Evolutionary conservation across 2,329 filamentous ascomycete species (phyloP), one percentile per base, ranked within the genome.

Genomic region (Albifimbria verrucaria): DNA sequence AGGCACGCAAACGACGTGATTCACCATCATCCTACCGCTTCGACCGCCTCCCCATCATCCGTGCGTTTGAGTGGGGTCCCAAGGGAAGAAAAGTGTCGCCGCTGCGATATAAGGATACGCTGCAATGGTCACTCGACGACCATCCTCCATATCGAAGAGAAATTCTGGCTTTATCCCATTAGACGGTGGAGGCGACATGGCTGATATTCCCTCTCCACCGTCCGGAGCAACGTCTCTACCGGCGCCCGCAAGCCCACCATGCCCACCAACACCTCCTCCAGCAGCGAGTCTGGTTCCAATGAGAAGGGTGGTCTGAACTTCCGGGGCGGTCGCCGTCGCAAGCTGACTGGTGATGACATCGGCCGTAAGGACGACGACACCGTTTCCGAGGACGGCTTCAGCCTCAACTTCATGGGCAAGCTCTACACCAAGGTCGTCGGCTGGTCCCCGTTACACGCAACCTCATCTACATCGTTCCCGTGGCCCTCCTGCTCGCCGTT

Each of bases 371-470:
- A 39, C 32, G 66, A 71, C 18, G 74, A 74, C 54, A 79, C 75
- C 9, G 70, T 75, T 54, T 68, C 67, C 7, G 79, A 83, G 11
- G 81, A 83, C 2, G 81, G 82, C 18, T 68, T 80, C 26, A 75
- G 77, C 26, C 70, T 89, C 57, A 89, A 85, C 60, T 80, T 80
- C 55, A 82, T 90, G 76, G 87, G 87, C 44, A 77, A 77, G 55
- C 64, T 89, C 32, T 87, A 89, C 70, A 77, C 78, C 62, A 86
- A 81, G 66, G 77, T 90, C 56, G 72, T 88, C 55, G 74, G 77
- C 60, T 85, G 85, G 63, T 86, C 83, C 7, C 85, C 57, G 62
- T 88, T 55, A 86, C 83, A 4, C 77, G 86, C 46, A 89, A 89
- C 64, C 72, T 88, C 47, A 76, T 89, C 57, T 89, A 89, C 63